These are phyloP conservation scores for Hypseocharis bilobata DNA, from an alignment of 441 rosid species.

Conservation along the genomic window DNA sequence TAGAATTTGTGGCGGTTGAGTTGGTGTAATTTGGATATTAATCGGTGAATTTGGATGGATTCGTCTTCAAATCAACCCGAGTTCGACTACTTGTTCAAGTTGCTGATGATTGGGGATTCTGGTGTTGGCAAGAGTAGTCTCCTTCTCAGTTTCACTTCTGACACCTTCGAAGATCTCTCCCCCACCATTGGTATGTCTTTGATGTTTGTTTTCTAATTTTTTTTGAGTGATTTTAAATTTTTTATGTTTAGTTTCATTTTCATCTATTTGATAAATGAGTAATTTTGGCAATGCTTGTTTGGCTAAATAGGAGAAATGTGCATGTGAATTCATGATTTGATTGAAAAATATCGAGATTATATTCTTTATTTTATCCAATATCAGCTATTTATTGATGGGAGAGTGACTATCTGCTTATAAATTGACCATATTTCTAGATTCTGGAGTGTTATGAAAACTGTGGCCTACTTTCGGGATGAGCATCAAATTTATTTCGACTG, in stretches of 20 bases:
- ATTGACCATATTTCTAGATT: background rate
- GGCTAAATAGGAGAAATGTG: too few species aligned
- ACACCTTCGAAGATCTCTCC: slow-evolving; percentile 54
- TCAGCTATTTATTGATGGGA: background rate
- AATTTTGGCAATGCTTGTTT: too few species aligned
- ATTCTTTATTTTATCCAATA: background rate
- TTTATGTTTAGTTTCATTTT: background rate
- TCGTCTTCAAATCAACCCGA: slow-evolving; percentile 53
- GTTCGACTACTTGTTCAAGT: slow-evolving; percentile 55
- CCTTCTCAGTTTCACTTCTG: slow-evolving; percentile 58
- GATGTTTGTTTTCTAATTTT: background rate
- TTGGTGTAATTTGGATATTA: too few species aligned
- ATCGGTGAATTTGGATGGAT: slow-evolving; percentile 33
- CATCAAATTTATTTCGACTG: background rate
- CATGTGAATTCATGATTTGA: background rate
- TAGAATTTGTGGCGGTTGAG: background rate
- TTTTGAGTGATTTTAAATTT: background rate
- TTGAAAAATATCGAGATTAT: background rate
- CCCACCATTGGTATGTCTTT: slow-evolving; percentile 51
- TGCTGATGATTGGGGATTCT: slow-evolving; percentile 57
- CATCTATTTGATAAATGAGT: too few species aligned
- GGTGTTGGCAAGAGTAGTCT: slow-evolving; percentile 68
- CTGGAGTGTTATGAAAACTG: background rate
- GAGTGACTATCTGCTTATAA: background rate
- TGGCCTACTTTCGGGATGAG: background rate